Evolutionary conservation across 106 monocot species (phyloP).

Genomic region (Dioscorea zingiberensis): DNA sequence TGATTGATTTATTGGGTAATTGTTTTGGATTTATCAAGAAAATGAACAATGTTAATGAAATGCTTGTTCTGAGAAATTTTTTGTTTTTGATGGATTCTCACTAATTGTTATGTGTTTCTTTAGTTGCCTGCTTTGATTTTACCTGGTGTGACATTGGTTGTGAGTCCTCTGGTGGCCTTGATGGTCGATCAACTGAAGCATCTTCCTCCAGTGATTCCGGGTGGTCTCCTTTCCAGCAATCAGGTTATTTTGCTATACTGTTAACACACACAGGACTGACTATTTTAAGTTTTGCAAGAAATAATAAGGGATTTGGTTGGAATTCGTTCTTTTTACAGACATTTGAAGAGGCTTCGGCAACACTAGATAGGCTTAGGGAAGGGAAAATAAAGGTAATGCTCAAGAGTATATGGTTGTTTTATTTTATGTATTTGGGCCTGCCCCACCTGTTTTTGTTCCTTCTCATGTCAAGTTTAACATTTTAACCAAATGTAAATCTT

Average conservation of each 20-base stretch:
- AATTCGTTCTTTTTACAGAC: constrained; percentile 37
- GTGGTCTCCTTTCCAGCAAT: constrained; percentile 75
- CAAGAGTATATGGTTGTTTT: too few species aligned
- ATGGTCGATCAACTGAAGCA: constrained; percentile 94
- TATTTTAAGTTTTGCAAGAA: too few species aligned
- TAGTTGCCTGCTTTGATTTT: constrained; percentile 85
- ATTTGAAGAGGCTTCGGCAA: constrained; percentile 60
- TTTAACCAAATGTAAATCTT: too few species aligned
- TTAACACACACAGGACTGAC: too few species aligned
- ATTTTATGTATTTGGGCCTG: too few species aligned
- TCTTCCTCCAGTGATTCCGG: constrained; percentile 64
- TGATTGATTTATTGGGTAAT: too few species aligned
- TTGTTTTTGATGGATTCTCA: too few species aligned
- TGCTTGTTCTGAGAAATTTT: too few species aligned
- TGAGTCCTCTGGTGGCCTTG: constrained; percentile 86
- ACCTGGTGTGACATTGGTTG: constrained; percentile 78
- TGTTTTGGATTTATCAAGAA: too few species aligned
- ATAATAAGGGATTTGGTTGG: not conserved
- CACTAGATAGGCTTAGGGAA: constrained; percentile 39
- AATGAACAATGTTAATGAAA: too few species aligned
- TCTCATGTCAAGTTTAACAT: too few species aligned
- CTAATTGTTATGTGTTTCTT: not conserved
- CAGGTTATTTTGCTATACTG: constrained; percentile 42
- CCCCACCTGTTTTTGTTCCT: too few species aligned
- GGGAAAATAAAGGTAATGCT: constrained; percentile 76